These are phyloP conservation scores for Hypoxylon subgilvum DNA, from an alignment of 495 filamentous ascomycete genomes.

Conservation along the genomic window DNA sequence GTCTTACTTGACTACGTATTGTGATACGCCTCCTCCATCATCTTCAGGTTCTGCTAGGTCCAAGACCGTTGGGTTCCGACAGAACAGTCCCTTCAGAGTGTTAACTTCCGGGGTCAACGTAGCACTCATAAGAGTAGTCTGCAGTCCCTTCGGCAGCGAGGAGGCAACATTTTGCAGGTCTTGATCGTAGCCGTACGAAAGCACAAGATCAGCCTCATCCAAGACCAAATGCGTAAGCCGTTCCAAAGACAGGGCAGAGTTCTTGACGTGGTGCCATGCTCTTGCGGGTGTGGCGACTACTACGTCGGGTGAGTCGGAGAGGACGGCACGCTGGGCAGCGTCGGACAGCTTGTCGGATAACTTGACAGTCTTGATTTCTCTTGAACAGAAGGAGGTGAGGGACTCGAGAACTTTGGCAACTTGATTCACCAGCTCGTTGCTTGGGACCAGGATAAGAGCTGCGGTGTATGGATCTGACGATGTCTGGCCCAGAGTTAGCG, in stretches of 20 bases:
- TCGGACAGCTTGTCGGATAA: slow-evolving; percentile 87
- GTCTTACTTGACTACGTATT: slow-evolving; percentile 80
- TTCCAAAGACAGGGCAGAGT: slow-evolving; percentile 69
- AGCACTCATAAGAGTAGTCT: slow-evolving; percentile 92
- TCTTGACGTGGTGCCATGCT: slow-evolving; percentile 72
- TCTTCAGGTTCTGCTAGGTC: slow-evolving; percentile 75
- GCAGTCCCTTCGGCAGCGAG: slow-evolving; percentile 79
- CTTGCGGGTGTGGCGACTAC: slow-evolving; percentile 87
- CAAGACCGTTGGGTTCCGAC: slow-evolving; percentile 75
- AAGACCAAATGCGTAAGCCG: slow-evolving; percentile 81
- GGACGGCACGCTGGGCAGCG: slow-evolving; percentile 78
- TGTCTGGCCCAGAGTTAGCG: slow-evolving; percentile 34
- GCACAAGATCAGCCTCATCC: slow-evolving; percentile 93
- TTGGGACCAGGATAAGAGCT: slow-evolving; percentile 89
- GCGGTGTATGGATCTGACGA: slow-evolving; percentile 52
- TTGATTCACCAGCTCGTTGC: slow-evolving; percentile 90
- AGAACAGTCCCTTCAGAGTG: slow-evolving; percentile 83
- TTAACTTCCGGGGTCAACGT: slow-evolving; percentile 88
- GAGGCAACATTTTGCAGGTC: slow-evolving; percentile 80
- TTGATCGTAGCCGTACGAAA: slow-evolving; percentile 92
- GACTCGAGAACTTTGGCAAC: slow-evolving; percentile 74
- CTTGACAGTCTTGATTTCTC: slow-evolving; percentile 80
- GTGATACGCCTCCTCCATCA: slow-evolving; percentile 73
- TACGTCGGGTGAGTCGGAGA: slow-evolving; percentile 87
- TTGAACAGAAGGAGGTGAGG: slow-evolving; percentile 81